Base-by-base conservation (phyloP, 306 rosid genomes). In the Morella rubra region DNA sequence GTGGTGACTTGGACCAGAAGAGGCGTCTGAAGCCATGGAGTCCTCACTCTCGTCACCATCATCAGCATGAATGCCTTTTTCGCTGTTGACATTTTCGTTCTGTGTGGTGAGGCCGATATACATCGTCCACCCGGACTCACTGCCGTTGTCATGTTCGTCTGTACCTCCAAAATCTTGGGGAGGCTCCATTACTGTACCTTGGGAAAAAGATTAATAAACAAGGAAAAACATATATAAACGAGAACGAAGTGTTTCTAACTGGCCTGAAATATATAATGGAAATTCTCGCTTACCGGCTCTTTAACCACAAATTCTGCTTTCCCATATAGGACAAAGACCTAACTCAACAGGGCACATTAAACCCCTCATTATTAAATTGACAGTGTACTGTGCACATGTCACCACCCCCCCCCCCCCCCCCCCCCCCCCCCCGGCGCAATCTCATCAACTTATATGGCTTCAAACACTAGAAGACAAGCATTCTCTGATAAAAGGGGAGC, bases 11-110 rank as follows among this genome's bases (percentile, higher is more conserved):
- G 89, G 93, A 76, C 92, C 92, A 22, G 93, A 89, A 58, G 97
- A 86, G 71, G 97, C 97, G 74, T 91, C 97, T 49, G 97, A 91
- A 70, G 81, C 87, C 97, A 91, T 84, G 6, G 97, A 91, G 69
- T 91, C 93, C 76, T 85, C 88, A 77, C 85, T 85, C 54, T 84
- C 86, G 8, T 80, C 78, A 27, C 53, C 82, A 40, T 41, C 73
- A 41, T 52, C 72, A 37, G 60, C 46, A 51, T 22, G 22, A 11
- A 56, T 77, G 71, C 62, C 71, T 51, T 71, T 46, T 8, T 74
- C 82, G 53, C 44, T 70, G 42, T 58, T 49, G 69, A n/a, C 74
- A 27, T 24, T 37, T 70, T 78, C 78, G 47, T 46, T 73, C 51
- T 42, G 62, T 19, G 72, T 49, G 44, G 49, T 83, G 81, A 93